Conservation (phyloP, 2,329 filamentous ascomycete genomes). For the Dactylellina sp. region DNA sequence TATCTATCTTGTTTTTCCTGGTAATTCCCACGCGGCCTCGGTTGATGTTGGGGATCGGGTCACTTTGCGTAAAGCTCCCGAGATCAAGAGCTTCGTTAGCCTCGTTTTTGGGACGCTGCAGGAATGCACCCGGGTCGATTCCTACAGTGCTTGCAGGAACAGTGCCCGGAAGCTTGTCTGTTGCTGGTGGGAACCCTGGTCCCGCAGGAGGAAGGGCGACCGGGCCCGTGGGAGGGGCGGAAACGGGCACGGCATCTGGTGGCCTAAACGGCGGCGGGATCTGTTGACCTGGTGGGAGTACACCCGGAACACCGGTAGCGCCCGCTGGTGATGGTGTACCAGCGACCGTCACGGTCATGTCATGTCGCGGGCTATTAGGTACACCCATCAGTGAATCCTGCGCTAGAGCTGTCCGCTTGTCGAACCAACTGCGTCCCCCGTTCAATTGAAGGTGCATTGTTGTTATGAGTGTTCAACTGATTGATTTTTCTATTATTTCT, state of each 20-base stretch:
- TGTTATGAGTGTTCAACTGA: neutral
- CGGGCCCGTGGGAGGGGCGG: slow-evolving; percentile 3
- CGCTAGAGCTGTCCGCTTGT: neutral
- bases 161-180: slow-evolving; percentile 2
- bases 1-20: slow-evolving; percentile 17
- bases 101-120: slow-evolving; percentile 4
- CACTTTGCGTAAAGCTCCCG: neutral
- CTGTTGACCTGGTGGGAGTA: neutral
- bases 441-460: neutral
- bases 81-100: slow-evolving; percentile 23
- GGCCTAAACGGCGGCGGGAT: neutral
- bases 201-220: no score
- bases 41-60: slow-evolving; percentile 12
- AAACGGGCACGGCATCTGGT: neutral
- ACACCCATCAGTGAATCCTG: neutral
- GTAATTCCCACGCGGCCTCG: neutral
- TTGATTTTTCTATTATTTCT: no score
- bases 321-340: neutral
- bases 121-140: slow-evolving; percentile 34
- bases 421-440: neutral
- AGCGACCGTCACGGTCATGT: neutral
- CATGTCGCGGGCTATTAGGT: neutral
- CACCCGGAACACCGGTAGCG: no score
- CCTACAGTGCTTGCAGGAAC: slow-evolving; percentile 11
- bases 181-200: neutral